Conservation (phyloP, 345 rosid species). For the Brassica nigra region DNA sequence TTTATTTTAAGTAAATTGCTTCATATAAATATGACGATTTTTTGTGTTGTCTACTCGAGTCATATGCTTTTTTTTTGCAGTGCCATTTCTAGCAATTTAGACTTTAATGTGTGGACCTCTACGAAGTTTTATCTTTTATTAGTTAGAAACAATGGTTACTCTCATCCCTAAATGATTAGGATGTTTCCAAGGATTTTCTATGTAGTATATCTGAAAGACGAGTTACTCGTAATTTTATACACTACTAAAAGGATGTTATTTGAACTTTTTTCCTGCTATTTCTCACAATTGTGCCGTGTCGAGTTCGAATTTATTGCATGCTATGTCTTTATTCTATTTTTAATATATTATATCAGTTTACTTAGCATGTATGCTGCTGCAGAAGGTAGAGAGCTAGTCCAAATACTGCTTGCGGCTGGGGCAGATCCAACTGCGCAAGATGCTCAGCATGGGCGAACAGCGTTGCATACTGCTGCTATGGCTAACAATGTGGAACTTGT, state of each 20-base stretch:
- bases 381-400: constrained; percentile 95
- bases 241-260: background rate
- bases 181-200: background rate
- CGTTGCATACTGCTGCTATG: constrained; percentile 90
- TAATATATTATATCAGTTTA: constrained; percentile 11
- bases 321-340: background rate
- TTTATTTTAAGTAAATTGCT: constrained; percentile 5
- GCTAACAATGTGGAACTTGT: constrained; percentile 88
- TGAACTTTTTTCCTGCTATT: constrained; percentile 6
- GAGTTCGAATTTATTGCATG: constrained; percentile 12
- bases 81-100: background rate
- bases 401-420: constrained; percentile 83
- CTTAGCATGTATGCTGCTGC: constrained; percentile 40
- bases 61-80: background rate
- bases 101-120: constrained; percentile 7
- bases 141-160: constrained; percentile 5
- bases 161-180: background rate
- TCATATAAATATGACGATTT: background rate
- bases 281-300: background rate
- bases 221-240: constrained; percentile 15
- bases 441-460: constrained; percentile 84
- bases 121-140: constrained; percentile 3
- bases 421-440: constrained; percentile 93
- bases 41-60: constrained; percentile 1
- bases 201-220: constrained; percentile 8